These are phyloP conservation scores for Aspergillus haitiensis DNA, from an alignment of 495 filamentous ascomycete genomes.

Conservation along the genomic window DNA sequence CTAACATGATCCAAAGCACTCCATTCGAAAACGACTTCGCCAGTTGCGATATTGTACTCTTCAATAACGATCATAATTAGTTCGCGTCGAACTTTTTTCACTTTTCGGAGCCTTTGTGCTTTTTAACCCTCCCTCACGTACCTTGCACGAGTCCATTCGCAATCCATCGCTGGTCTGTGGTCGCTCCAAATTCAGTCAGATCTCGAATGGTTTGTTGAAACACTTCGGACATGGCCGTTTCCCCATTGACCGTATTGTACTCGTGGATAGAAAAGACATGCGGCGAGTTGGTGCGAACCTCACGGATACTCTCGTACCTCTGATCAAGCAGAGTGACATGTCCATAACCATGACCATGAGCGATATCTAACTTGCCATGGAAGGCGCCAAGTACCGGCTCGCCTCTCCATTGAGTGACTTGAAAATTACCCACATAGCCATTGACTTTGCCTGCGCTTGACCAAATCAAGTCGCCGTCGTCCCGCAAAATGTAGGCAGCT, in stretches of 20 bases:
- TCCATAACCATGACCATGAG: constrained; percentile 47
- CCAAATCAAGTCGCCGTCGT: constrained; percentile 54
- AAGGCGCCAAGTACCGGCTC: constrained; percentile 47
- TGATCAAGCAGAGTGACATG: constrained; percentile 46
- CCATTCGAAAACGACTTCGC: constrained; percentile 40
- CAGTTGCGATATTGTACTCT: constrained; percentile 35
- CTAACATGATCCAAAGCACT: constrained; percentile 32
- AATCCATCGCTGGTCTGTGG: constrained; percentile 32
- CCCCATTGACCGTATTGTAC: constrained; percentile 42
- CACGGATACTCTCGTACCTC: constrained; percentile 44
- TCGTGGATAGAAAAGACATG: constrained; percentile 50
- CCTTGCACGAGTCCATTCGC: constrained; percentile 35
- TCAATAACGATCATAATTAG: too few species aligned
- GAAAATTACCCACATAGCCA: constrained; percentile 43
- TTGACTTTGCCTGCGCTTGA: constrained; percentile 49
- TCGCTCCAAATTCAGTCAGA: constrained; percentile 30
- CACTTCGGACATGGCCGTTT: constrained; percentile 32
- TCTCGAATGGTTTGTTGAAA: constrained; percentile 25
- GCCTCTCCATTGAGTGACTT: constrained; percentile 35
- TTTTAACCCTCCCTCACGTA: too few species aligned
- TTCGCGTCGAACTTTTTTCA: too few species aligned
- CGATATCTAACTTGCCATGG: constrained; percentile 45
- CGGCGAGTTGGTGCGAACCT: constrained; percentile 39
- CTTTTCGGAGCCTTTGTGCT: too few species aligned
- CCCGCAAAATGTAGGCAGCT: constrained; percentile 50